These are phyloP conservation scores for Lasiodiplodia citricola DNA, from an alignment of 2,329 filamentous ascomycete genomes.

Conservation along the genomic window DNA sequence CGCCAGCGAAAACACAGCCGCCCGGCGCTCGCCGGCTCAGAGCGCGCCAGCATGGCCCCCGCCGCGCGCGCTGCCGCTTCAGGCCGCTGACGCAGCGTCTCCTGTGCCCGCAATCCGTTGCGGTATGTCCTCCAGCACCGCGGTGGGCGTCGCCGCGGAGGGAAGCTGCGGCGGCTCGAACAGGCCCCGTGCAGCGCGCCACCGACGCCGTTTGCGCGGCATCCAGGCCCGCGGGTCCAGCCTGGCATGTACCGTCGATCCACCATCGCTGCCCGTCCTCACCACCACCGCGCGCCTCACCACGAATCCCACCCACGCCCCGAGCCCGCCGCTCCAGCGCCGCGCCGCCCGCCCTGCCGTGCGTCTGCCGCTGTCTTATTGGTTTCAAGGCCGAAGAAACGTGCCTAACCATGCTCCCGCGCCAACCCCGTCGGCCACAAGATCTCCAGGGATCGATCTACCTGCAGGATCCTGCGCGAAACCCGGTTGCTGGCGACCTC, in stretches of 20 bases:
- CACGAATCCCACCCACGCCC: neutral
- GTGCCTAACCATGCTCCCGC: slow-evolving; percentile 22
- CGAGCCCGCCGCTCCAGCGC: neutral
- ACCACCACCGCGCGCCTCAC: neutral
- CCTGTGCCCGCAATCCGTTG: slow-evolving; percentile 9
- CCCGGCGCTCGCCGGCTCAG: slow-evolving; percentile 1
- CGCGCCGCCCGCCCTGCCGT: neutral
- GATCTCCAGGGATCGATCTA: slow-evolving; percentile 24
- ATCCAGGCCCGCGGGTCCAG: slow-evolving; percentile 6
- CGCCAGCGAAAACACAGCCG: neutral
- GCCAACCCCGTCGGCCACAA: slow-evolving; percentile 25
- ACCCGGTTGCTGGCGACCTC: slow-evolving; percentile 24
- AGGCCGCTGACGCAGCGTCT: slow-evolving; percentile 17
- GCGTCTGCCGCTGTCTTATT: slow-evolving; percentile 17
- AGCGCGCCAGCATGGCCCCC: neutral
- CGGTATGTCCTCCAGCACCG: slow-evolving; percentile 14
- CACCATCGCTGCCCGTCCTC: neutral
- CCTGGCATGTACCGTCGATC: neutral
- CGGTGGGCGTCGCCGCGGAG: slow-evolving; percentile 18
- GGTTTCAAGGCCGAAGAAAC: slow-evolving; percentile 24
- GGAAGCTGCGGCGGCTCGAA: slow-evolving; percentile 15
- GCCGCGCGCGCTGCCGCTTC: slow-evolving; percentile 5
- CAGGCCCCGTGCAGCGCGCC: slow-evolving; percentile 12
- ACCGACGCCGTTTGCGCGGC: slow-evolving; percentile 20
- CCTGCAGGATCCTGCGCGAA: slow-evolving; percentile 21